Percentiles rank a stretch among this genome's conserved stretches.
Evolutionary conservation across 1,284 basidiomycete genomes (phyloP).

Genomic region (Athelia psychrophila): DNA sequence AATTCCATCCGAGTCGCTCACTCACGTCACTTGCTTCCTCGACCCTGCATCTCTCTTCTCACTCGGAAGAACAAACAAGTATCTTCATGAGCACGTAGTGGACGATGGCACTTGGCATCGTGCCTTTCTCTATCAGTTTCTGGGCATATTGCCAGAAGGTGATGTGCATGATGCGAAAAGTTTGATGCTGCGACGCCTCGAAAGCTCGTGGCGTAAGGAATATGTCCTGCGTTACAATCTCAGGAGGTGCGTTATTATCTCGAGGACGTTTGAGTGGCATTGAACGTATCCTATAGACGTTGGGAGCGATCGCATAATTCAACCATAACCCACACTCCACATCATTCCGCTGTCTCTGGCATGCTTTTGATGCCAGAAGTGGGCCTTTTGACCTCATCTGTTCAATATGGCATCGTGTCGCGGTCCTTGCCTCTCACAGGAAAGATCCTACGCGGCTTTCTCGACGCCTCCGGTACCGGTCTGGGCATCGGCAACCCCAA

Average conservation of each 20-base stretch:
- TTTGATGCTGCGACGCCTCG: constrained; percentile 55
- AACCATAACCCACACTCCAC: constrained; percentile 60
- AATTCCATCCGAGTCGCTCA: constrained; percentile 73
- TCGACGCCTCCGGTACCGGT: constrained; percentile 67
- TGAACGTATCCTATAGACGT: constrained; percentile 42
- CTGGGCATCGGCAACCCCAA: constrained; percentile 76
- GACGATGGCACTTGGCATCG: constrained; percentile 82
- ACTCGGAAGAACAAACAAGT: constrained; percentile 53
- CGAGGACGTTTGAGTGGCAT: constrained; percentile 1
- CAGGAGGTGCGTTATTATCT: constrained; percentile 40
- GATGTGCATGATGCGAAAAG: constrained; percentile 41
- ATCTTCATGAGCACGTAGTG: constrained; percentile 63
- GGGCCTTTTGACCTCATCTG: constrained; percentile 62
- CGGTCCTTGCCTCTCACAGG: constrained; percentile 74
- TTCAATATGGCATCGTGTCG: constrained; percentile 71
- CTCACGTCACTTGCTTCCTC: constrained; percentile 77
- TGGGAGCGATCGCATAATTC: constrained; percentile 69
- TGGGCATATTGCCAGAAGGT: constrained; percentile 62
- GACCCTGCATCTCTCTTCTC: constrained; percentile 61
- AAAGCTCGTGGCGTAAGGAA: constrained; percentile 67
- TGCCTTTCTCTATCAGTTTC: constrained; percentile 74
- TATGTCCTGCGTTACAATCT: constrained; percentile 55
- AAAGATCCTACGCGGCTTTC: constrained; percentile 68
- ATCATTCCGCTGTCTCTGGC: constrained; percentile 48
- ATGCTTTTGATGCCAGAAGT: constrained; percentile 59